Percentiles rank a stretch among this genome's conserved stretches.
Evolutionary conservation across 805 yeast species (phyloP).

Genomic region (Kuraishia molischiana): DNA sequence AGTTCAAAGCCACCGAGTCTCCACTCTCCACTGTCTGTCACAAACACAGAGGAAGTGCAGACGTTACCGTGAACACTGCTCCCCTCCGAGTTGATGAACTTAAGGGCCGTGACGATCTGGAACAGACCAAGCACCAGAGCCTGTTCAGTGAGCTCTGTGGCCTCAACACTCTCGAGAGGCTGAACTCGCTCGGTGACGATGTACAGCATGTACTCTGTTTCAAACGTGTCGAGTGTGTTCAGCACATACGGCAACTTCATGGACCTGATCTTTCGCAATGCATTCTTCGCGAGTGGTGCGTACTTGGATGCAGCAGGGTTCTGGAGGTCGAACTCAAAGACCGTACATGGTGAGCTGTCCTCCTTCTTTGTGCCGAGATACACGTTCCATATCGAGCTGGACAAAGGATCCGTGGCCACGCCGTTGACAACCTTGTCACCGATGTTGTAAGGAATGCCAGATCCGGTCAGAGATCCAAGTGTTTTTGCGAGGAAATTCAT

Average conservation of each 20-base stretch:
- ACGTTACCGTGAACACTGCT: slow-evolving; percentile 57
- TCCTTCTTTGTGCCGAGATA: slow-evolving; percentile 51
- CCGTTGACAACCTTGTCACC: slow-evolving; percentile 28
- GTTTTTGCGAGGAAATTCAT: slow-evolving; percentile 70
- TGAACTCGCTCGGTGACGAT: slow-evolving; percentile 59
- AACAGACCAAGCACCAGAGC: slow-evolving; percentile 45
- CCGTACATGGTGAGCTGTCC: slow-evolving; percentile 41
- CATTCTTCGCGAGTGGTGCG: slow-evolving; percentile 31
- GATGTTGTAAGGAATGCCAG: slow-evolving; percentile 47
- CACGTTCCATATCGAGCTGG: slow-evolving; percentile 48
- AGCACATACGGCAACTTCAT: slow-evolving; percentile 62
- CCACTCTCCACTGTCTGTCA: slow-evolving; percentile 73
- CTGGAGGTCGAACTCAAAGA: slow-evolving; percentile 52
- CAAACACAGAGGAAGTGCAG: slow-evolving; percentile 46
- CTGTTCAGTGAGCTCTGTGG: slow-evolving; percentile 20
- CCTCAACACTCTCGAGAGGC: slow-evolving; percentile 31
- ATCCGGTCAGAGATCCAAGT: slow-evolving; percentile 44
- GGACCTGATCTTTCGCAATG: slow-evolving; percentile 36
- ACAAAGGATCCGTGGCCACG: slow-evolving; percentile 16
- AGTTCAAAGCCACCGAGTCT: slow-evolving; percentile 75
- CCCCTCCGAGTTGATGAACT: slow-evolving; percentile 48
- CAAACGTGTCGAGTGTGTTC: slow-evolving; percentile 51
- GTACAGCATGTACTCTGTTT: slow-evolving; percentile 45
- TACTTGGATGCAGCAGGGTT: slow-evolving; percentile 22
- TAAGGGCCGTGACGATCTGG: slow-evolving; percentile 42